phyloP scores from a whole-genome alignment of 345 rosid species.

The Hevea brasiliensis region DNA sequence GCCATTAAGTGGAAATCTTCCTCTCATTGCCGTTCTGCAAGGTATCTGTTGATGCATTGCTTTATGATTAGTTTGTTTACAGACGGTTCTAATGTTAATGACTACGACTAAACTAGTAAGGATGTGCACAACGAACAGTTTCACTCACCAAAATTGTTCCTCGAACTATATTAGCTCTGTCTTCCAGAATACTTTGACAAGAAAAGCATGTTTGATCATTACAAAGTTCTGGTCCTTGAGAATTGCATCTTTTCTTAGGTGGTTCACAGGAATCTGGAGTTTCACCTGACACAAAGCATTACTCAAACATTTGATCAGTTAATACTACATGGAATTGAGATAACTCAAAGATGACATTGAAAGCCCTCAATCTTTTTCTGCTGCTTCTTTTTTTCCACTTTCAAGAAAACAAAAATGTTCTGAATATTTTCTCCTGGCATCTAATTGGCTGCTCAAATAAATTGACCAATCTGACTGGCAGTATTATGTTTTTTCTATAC shows the following conservation, averaged over 20 bases:
- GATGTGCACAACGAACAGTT: not conserved
- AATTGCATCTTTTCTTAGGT: slow-evolving; percentile 36
- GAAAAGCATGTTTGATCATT: slow-evolving; percentile 33
- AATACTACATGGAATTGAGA: not conserved
- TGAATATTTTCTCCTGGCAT: too few relatives aligned
- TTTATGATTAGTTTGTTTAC: not conserved
- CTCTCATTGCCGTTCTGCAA: slow-evolving; percentile 52
- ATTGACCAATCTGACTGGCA: too few relatives aligned
- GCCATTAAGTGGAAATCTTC: slow-evolving; percentile 69
- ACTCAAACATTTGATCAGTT: not conserved
- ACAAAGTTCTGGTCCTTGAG: slow-evolving; percentile 34
- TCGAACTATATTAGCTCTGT: slow-evolving; percentile 27
- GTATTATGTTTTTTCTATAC: slow-evolving; percentile 30
- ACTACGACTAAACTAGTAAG: not conserved
- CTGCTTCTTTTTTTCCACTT: too few relatives aligned
- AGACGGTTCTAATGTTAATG: not conserved
- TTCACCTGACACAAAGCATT: slow-evolving; percentile 43
- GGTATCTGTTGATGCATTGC: slow-evolving; percentile 51
- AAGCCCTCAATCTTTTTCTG: too few relatives aligned
- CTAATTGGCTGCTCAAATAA: too few relatives aligned
- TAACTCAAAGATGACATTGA: too few relatives aligned
- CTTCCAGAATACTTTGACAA: slow-evolving; percentile 35
- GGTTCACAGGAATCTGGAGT: slow-evolving; percentile 26
- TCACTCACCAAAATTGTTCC: slow-evolving; percentile 65
- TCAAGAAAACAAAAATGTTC: too few relatives aligned